phyloP scores from a whole-genome alignment of 2,329 filamentous ascomycete species.

The Stylonectria norvegica region DNA sequence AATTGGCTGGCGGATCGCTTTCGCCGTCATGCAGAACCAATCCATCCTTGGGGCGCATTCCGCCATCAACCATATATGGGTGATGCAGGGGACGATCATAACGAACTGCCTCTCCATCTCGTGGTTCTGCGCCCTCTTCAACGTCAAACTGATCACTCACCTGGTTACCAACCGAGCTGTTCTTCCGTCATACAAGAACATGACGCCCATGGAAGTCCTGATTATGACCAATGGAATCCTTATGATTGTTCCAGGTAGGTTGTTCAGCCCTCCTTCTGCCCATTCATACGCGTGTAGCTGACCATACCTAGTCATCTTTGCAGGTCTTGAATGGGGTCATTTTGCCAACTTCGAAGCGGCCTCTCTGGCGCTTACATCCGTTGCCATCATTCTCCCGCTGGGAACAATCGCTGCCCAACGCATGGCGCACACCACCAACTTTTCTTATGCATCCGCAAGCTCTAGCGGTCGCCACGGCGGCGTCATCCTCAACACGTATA shows the following conservation, averaged over 20 bases:
- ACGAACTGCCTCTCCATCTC: constrained; percentile 41
- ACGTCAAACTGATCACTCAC: constrained; percentile 48
- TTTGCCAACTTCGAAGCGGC: constrained; percentile 47
- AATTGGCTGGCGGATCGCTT: constrained; percentile 32
- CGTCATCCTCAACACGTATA: constrained; percentile 7
- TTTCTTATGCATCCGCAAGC: constrained; percentile 15
- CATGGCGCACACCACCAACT: constrained; percentile 30
- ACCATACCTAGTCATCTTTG: constrained; percentile 45
- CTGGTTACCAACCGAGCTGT: constrained; percentile 46
- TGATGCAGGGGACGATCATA: constrained; percentile 38
- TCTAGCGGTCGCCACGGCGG: constrained; percentile 18
- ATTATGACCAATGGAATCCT: constrained; percentile 54
- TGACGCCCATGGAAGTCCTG: constrained; percentile 53
- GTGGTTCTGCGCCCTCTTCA: constrained; percentile 57
- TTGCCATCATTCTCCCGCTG: constrained; percentile 50
- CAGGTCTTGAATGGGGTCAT: constrained; percentile 43
- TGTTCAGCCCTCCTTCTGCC: background rate
- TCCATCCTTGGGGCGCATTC: constrained; percentile 25
- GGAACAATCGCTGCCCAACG: constrained; percentile 51
- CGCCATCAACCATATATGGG: constrained; percentile 31
- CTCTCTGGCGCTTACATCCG: constrained; percentile 48
- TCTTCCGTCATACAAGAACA: constrained; percentile 38
- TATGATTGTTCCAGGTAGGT: constrained; percentile 54
- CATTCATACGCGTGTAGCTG: background rate
- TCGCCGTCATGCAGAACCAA: constrained; percentile 36